Evolutionary conservation across 2,329 filamentous ascomycete genomes (phyloP).

Genomic region (Ascochyta lentis): DNA sequence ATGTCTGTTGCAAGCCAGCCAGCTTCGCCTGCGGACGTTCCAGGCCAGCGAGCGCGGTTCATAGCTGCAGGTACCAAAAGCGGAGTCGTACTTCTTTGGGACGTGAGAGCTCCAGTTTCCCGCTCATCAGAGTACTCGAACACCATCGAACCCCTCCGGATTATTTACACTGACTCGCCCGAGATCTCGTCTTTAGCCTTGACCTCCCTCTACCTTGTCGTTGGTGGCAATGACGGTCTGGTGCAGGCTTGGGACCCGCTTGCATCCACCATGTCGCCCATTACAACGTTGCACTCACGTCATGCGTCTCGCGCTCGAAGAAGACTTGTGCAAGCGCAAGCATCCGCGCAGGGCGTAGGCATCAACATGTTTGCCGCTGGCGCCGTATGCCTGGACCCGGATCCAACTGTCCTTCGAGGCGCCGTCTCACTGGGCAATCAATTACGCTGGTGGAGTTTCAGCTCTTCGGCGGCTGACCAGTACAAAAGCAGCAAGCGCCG

Average conservation of each 20-base stretch:
- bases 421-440: slow-evolving; percentile 87
- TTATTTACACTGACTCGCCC: slow-evolving; percentile 89
- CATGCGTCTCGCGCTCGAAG: slow-evolving; percentile 84
- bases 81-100: slow-evolving; percentile 83
- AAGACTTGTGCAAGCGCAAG: slow-evolving; percentile 70
- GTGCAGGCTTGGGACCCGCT: slow-evolving; percentile 98
- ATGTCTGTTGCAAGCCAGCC: slow-evolving; percentile 56
- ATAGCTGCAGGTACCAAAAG: slow-evolving; percentile 80
- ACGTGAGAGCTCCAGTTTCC: slow-evolving; percentile 72
- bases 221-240: slow-evolving; percentile 92
- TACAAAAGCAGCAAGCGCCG: slow-evolving; percentile 80
- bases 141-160: slow-evolving; percentile 72
- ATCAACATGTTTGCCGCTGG: slow-evolving; percentile 82
- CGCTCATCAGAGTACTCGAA: slow-evolving; percentile 62
- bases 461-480: slow-evolving; percentile 76
- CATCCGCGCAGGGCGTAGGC: slow-evolving; percentile 70
- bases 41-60: slow-evolving; percentile 82
- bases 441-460: slow-evolving; percentile 92
- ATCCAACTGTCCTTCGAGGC: slow-evolving; percentile 83
- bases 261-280: slow-evolving; percentile 76
- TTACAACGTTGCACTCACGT: slow-evolving; percentile 85
- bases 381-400: slow-evolving; percentile 84
- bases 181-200: slow-evolving; percentile 83
- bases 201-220: slow-evolving; percentile 85
- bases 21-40: slow-evolving; percentile 67